Evolutionary conservation across 169 alveolate genomes (phyloP), one percentile per base, ranked within the genome.

Genomic region (Perkinsus olseni): DNA sequence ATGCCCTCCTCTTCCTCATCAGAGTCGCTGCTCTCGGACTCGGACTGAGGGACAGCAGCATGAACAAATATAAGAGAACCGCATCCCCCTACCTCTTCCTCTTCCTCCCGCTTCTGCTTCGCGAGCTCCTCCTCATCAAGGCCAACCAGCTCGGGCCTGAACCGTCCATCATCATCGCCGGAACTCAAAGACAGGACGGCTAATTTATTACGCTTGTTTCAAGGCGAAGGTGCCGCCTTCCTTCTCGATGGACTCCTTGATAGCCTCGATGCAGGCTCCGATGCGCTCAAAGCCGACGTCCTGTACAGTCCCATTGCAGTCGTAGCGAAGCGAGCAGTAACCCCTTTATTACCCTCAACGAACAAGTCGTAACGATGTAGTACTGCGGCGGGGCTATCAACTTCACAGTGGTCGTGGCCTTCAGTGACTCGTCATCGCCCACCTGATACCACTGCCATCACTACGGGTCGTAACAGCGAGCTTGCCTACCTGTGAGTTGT

Each of bases 381-480:
- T 97, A 98, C 74, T 97, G 98, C 6, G 99, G 99, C 0, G 99
- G 98, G 3, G 98, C 98, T 92, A 98, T 97, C 93, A 98, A 93
- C 95, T 97, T 97, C 93, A 98, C 97, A 93, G 95, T 96, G 50
- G 97, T 95, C 91, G 95, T 91, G 91, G 95, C 82, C 82, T 62
- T 62, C 82, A 62, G 1, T 3, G 82, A 62, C 82, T 62, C 82
- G 31, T 62, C 82, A 28, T 62, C 82, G 1, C 82, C 82, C 1
- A 28, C 94, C 51, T 95, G 95, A 17, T n/a, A n/a, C 93, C 95
- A 91, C 92, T 91, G 36, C 94, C 93, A 45, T 92, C 92, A 40
- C 93, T 94, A 37, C 94, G 95, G 91, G 95, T 96, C 92, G 94
- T 62, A 13, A 92, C 91, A 74, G 74, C 34, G 38, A 40, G 38